Conservation (phyloP, 2,329 filamentous ascomycete genomes). For the Epichloe typhina region DNA sequence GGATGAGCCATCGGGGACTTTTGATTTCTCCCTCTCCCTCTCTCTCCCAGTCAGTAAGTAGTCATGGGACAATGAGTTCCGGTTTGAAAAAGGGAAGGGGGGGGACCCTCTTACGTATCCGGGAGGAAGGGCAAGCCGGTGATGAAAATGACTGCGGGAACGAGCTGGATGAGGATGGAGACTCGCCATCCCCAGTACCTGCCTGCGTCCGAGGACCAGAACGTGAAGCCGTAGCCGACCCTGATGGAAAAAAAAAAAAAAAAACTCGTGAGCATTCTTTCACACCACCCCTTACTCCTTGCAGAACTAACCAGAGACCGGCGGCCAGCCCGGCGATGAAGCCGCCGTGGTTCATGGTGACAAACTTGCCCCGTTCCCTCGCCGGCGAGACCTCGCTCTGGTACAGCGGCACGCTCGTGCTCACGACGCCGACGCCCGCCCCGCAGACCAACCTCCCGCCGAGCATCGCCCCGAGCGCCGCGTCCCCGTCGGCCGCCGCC, state of each 20-base stretch:
- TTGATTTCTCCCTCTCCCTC: too few species aligned
- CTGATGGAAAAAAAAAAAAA: constrained; percentile 16
- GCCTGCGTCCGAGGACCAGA: constrained; percentile 33
- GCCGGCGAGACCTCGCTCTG: constrained; percentile 43
- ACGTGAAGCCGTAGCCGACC: constrained; percentile 43
- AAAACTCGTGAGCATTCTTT: too few species aligned
- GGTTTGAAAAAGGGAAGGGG: neutral
- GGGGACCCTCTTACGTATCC: constrained; percentile 31
- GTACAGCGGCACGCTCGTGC: constrained; percentile 43
- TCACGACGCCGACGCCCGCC: constrained; percentile 39
- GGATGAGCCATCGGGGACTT: constrained; percentile 44
- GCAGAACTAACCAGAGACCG: constrained; percentile 35
- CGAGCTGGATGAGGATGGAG: constrained; percentile 36
- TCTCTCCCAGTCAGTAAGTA: too few species aligned
- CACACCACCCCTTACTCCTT: too few species aligned
- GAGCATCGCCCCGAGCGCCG: constrained; percentile 34
- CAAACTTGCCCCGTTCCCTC: constrained; percentile 37
- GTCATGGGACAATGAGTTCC: neutral
- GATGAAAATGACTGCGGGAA: constrained; percentile 37
- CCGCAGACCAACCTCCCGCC: constrained; percentile 38
- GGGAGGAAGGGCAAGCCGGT: constrained; percentile 37
- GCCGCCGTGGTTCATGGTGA: constrained; percentile 46
- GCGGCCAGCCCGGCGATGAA: constrained; percentile 39
- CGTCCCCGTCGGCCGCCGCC: constrained; percentile 26
- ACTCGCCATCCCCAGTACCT: constrained; percentile 37